phyloP scores from a whole-genome alignment of 768 basidiomycete species.

The Gloeophyllum trabeum region DNA sequence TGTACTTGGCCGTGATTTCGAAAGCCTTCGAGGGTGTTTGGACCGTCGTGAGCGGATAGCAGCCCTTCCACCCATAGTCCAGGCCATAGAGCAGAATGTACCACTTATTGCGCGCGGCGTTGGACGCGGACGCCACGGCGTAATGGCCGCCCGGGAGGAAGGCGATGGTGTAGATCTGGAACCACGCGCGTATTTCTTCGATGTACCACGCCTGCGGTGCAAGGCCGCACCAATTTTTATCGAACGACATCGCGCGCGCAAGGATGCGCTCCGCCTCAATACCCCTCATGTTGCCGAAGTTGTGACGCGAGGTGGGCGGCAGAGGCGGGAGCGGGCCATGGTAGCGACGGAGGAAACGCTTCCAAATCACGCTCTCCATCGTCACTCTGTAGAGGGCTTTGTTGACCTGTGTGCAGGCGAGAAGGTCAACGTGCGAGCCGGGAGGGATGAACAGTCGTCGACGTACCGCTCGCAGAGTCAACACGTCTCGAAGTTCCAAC shows the following conservation, averaged over 20 bases:
- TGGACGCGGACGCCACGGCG: neutral
- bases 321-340: neutral
- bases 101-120: neutral
- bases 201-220: neutral
- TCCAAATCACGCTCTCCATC: too few species aligned
- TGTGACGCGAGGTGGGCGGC: neutral
- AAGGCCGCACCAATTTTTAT: neutral
- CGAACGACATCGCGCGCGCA: neutral
- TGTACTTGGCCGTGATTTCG: constrained; percentile 48
- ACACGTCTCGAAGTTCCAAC: too few species aligned
- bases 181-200: too few species aligned
- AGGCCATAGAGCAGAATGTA: neutral
- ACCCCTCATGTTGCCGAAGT: neutral
- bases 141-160: neutral
- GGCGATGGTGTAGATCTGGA: neutral
- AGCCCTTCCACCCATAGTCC: neutral
- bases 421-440: too few species aligned
- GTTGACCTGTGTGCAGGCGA: too few species aligned
- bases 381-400: too few species aligned
- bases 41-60: neutral
- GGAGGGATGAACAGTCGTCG: too few species aligned
- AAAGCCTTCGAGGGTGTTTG: constrained; percentile 30
- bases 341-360: neutral
- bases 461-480: too few species aligned
- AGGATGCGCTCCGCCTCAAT: neutral